Conservation (phyloP, 73 alveolate genomes). For the Tetrahymena borealis region DNA sequence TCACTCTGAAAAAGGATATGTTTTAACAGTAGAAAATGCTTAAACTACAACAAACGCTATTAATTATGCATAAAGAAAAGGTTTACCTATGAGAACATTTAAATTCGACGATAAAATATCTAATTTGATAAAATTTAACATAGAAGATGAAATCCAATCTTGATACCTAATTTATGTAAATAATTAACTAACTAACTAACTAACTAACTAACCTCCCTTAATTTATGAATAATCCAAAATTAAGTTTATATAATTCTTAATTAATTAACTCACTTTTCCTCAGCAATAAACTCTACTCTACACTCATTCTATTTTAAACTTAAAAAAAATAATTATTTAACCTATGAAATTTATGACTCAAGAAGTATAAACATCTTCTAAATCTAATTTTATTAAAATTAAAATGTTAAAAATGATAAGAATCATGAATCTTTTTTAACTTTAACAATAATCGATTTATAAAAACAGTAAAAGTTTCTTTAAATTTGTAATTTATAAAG, state of each 20-base stretch:
- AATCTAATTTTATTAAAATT: too few relatives aligned
- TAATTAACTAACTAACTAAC: neutral
- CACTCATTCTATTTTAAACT: too few relatives aligned
- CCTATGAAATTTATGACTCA: too few relatives aligned
- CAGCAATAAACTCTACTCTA: too few relatives aligned
- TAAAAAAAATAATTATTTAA: too few relatives aligned
- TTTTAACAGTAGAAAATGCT: neutral
- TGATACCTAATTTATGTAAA: neutral
- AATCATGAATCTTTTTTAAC: too few relatives aligned
- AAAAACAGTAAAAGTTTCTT: too few relatives aligned
- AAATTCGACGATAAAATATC: neutral
- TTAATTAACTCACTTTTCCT: neutral
- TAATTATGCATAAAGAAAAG: neutral
- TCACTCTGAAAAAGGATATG: neutral
- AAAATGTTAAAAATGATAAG: too few relatives aligned
- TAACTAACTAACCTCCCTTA: neutral
- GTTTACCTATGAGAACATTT: neutral
- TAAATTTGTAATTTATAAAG: too few relatives aligned
- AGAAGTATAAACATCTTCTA: too few relatives aligned
- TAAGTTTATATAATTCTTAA: neutral
- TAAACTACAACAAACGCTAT: neutral
- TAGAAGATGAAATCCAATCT: neutral
- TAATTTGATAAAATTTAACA: neutral
- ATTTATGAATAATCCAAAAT: neutral
- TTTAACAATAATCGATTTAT: too few relatives aligned